Base-by-base conservation (phyloP, 2,329 filamentous ascomycete species). In the Domatiomyces globalis region DNA sequence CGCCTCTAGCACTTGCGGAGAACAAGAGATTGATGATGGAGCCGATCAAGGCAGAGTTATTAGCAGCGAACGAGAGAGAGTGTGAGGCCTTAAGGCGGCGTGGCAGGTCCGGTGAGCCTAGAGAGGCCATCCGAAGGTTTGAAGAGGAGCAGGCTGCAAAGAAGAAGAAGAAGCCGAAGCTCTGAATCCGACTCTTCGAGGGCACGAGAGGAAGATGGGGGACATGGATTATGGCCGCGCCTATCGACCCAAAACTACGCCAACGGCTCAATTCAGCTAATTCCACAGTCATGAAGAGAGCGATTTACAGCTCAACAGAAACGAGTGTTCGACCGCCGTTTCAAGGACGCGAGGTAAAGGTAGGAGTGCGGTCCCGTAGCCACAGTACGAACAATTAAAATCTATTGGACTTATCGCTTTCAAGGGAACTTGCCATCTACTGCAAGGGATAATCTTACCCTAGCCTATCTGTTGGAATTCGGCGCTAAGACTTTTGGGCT, bases 1-100 rank as follows among this genome's bases (percentile, higher is more conserved):
- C 53, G 29, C 36, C 53, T 5, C 27, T 51, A 36, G 45, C 25
- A 27, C 19, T 57, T 17, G n/a, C 10, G 12, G 15, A 49, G 12
- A 55, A 53, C 36, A 54, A 53, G 48, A 46, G 45, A 29, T 43
- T 58, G 49, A 46, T 54, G 45, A 52, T 48, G 52, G 39, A 22
- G n/a, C 43, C 42, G 17, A 43, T 46, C 10, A 49, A 42, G 43
- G 33, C 51, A 19, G 49, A 53, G 25, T 49, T 56, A 46, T 42
- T 56, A 15, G 27, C 39, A 43, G 54, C 53, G 10, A 54, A 53
- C 44, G 46, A 52, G 25, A 43, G 39, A 8, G 51, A 55, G 43
- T 20, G 52, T 8, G 33, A 29, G 22, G 20, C 29, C 4, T 29
- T 54, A 46, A 47, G 19, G 47, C 17, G 43, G 43, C 36, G 50